Base-by-base conservation (phyloP, 208 protist genomes). In the Herpetomonas samuelpessoai region DNA sequence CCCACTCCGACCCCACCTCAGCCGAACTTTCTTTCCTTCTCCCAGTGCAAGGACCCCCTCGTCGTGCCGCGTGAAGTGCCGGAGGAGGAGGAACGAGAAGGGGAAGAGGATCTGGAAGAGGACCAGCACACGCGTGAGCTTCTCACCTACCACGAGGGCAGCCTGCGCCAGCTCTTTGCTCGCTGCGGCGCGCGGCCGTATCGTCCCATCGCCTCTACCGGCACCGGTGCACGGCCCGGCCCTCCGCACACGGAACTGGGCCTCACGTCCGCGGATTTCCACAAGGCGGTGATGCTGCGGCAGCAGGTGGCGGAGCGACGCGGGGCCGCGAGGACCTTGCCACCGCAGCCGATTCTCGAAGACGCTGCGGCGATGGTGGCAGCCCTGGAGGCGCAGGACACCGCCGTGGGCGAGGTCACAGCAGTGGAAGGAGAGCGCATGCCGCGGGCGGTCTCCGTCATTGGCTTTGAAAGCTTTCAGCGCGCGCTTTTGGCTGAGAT, bases 261-360 rank as follows among this genome's bases (percentile, higher is more conserved):
- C 10, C 10, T 7, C 35, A 7, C 35, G 7, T 7, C 10, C 7
- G 35, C 7, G 35, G 16, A 16, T n/a, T n/a, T n/a, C n/a, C n/a
- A n/a, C n/a, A n/a, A n/a, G n/a, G n/a, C n/a, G n/a, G n/a, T n/a
- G n/a, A n/a, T n/a, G 6, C 48, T 65, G 2, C 9, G 62, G 1
- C 65, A 65, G 19, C 45, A 57, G 47, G 50, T 72, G 22, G n/a
- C n/a, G n/a, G n/a, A n/a, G n/a, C 60, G 65, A 6, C 46, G 48
- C 12, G 46, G 60, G 7, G 61, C 60, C 7, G 48, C 55, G 28
- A 45, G 41, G 39, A 79, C 69, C 57, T n/a, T 79, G 44, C 73
- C 73, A 6, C 73, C 73, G 14, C 57, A 64, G 28, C 66, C 73
- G 2, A 65, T 79, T 31, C 52, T 79, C 25, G 73, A 79, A 19